These are phyloP conservation scores for Mycena vitilis DNA, from an alignment of 768 basidiomycete genomes.

Conservation along the genomic window DNA sequence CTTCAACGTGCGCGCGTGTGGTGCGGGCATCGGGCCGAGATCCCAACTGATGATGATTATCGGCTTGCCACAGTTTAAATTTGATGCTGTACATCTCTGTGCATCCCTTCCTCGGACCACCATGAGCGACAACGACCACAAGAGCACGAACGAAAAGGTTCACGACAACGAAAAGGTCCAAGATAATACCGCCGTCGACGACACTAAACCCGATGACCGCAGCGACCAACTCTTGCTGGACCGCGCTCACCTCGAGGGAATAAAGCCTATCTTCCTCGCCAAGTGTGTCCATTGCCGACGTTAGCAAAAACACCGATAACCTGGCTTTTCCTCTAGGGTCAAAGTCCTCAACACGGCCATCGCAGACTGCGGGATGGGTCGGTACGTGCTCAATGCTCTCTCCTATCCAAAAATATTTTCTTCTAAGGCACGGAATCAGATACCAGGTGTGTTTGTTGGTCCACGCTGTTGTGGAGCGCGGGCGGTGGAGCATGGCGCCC, in stretches of 20 bases:
- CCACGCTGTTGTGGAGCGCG: not conserved
- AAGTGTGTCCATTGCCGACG: slow-evolving; percentile 24
- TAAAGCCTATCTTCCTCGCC: slow-evolving; percentile 35
- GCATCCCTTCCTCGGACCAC: not conserved
- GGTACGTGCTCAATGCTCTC: slow-evolving; percentile 17
- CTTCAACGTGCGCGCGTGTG: no score
- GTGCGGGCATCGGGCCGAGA: no score
- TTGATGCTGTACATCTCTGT: not conserved
- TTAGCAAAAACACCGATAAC: no score
- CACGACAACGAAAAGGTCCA: slow-evolving; percentile 29
- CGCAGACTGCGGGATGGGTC: slow-evolving; percentile 33
- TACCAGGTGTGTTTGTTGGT: slow-evolving; percentile 29
- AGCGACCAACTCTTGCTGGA: slow-evolving; percentile 27
- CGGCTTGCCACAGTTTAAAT: no score
- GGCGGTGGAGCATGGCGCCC: not conserved
- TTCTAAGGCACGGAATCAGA: not conserved
- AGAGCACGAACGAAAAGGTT: slow-evolving; percentile 20
- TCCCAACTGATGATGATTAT: no score
- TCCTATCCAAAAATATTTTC: not conserved
- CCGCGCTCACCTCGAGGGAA: slow-evolving; percentile 27
- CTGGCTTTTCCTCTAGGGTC: slow-evolving; percentile 14
- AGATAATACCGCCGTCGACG: slow-evolving; percentile 1
- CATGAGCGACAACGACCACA: slow-evolving; percentile 10
- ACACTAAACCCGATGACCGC: slow-evolving; percentile 27
- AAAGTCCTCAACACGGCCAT: slow-evolving; percentile 33